phyloP scores from a whole-genome alignment of 2,329 filamentous ascomycete genomes.

The Alternaria arborescens region DNA sequence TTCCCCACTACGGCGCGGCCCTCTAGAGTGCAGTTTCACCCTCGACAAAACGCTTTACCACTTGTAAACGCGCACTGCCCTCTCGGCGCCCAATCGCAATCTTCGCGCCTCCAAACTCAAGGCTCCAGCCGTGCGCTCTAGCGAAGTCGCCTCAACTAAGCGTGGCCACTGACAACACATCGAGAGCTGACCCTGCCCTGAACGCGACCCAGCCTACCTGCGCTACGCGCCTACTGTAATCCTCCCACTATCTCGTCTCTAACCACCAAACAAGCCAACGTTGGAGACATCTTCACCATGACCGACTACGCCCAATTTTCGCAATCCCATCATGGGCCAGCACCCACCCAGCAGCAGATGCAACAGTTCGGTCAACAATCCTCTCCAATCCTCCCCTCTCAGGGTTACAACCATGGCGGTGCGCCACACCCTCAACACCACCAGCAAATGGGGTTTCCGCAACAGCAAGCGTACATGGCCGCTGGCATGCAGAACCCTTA shows the following conservation, averaged over 20 bases:
- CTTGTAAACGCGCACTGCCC: slow-evolving; percentile 46
- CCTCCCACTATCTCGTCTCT: slow-evolving; percentile 38
- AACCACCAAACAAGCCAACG: slow-evolving; percentile 36
- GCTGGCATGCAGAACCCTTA: slow-evolving; percentile 75
- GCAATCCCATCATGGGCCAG: slow-evolving; percentile 55
- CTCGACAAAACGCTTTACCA: slow-evolving; percentile 24
- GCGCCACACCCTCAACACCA: slow-evolving; percentile 68
- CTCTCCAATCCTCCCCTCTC: slow-evolving; percentile 81
- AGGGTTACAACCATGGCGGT: slow-evolving; percentile 72
- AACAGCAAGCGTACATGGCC: slow-evolving; percentile 76
- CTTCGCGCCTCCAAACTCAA: slow-evolving; percentile 43
- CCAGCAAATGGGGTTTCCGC: slow-evolving; percentile 79
- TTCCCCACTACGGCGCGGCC: slow-evolving; percentile 49
- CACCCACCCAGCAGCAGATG: slow-evolving; percentile 67
- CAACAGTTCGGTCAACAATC: slow-evolving; percentile 65
- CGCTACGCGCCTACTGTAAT: slow-evolving; percentile 40
- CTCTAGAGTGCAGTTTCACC: slow-evolving; percentile 40
- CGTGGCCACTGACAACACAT: slow-evolving; percentile 56
- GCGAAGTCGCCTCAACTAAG: slow-evolving; percentile 47
- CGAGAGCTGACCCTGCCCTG: slow-evolving; percentile 49
- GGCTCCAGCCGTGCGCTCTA: slow-evolving; percentile 44
- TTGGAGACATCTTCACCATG: slow-evolving; percentile 37
- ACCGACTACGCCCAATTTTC: slow-evolving; percentile 62
- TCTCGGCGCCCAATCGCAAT: slow-evolving; percentile 36
- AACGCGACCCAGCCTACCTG: slow-evolving; percentile 45